Conservation (phyloP, 306 rosid species). For the Alnus rubra region DNA sequence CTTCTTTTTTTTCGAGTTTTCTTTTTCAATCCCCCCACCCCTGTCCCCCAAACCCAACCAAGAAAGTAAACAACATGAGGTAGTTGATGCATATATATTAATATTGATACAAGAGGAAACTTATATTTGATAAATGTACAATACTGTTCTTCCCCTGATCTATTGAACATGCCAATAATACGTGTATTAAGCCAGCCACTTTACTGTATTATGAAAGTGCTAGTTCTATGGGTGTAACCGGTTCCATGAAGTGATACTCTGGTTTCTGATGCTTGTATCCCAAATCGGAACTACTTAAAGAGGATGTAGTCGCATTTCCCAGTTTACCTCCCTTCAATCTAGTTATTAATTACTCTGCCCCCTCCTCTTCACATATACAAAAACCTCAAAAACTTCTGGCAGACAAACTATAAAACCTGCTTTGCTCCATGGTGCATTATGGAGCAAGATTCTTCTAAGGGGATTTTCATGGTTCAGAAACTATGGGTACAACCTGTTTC, state of each 20-base stretch:
- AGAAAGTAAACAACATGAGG: constrained; percentile 4
- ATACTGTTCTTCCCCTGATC: background rate
- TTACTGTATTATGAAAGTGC: background rate
- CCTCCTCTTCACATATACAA: background rate
- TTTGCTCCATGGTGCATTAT: background rate
- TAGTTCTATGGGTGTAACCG: background rate
- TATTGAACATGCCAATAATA: background rate
- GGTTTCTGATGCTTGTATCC: constrained; percentile 8
- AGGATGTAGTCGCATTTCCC: background rate
- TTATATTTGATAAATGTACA: background rate
- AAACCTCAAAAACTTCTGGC: background rate
- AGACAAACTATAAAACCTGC: background rate
- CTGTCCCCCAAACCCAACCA: background rate
- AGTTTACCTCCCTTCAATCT: background rate
- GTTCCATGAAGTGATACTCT: background rate
- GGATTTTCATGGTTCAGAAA: background rate
- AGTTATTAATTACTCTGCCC: background rate
- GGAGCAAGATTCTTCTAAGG: background rate
- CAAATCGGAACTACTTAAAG: background rate
- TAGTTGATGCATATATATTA: background rate
- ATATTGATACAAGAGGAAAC: background rate
- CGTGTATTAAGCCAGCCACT: background rate
- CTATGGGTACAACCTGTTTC: constrained; percentile 1
- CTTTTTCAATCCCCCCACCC: constrained; percentile 1
- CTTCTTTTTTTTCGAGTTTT: constrained; percentile 7